Base-by-base conservation (phyloP, 768 basidiomycete species). In the Leucocoprinus sp. region DNA sequence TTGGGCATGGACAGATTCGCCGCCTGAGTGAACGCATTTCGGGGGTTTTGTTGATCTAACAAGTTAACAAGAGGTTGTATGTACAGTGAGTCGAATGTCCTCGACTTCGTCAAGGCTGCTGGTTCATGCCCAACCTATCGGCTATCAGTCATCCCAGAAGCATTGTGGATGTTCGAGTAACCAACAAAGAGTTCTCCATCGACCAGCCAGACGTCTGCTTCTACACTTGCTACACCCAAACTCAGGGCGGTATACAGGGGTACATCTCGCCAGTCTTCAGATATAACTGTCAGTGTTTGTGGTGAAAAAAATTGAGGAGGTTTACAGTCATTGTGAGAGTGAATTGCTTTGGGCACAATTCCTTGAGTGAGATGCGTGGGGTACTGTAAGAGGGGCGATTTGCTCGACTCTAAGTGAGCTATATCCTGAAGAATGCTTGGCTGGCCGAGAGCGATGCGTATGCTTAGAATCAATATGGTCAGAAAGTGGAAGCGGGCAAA, bases 251-350 rank as follows among this genome's bases (percentile, higher is more conserved):
- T 65, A 8, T 74, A 57, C 17, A 75, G 58, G 4, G 75, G 72
- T 6, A 74, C 72, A 50, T 75, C 69, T 15, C 74, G 63, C 72
- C 73, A 75, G 55, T 78, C 74, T 75, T 38, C 6, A 21, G 12
- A 35, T 8, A 17, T 41, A 2, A 31, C 7, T 26, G 18, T 6
- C 24, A 17, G n/a, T 26, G 28, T 9, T 26, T 2, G 6, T 29
- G 31, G 1, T 14, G 27, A 5, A 14, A 27, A 8, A 12, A 35
- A 14, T 11, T 15, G 36, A 2, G 46, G 15, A 54, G 31, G 14
- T 64, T 51, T 48, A 75, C 75, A 76, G 46, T 76, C 73, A 50
- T 77, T 76, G 53, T 77, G 74, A 0, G 74, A 75, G 53, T 76
- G 73, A n/a, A 76, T 72, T 4, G 49, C 43, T 53, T 71, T 72